Conservation (phyloP, 495 filamentous ascomycete species). For the Hypoxylon subgilvum region DNA sequence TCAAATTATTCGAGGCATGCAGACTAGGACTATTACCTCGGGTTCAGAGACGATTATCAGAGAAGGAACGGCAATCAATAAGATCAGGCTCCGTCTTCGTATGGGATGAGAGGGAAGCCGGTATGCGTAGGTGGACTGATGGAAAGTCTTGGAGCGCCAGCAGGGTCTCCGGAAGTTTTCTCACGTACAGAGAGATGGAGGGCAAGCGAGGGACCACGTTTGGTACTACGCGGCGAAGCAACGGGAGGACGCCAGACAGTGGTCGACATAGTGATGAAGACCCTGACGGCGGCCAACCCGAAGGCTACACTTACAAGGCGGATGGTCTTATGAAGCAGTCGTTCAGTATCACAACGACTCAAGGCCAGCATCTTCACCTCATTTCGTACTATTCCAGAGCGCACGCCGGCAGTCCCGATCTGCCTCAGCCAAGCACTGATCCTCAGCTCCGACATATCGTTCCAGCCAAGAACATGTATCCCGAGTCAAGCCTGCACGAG, state of each 20-base stretch:
- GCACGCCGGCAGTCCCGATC: constrained; percentile 65
- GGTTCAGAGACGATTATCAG: constrained; percentile 90
- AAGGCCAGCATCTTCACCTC: constrained; percentile 88
- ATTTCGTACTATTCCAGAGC: constrained; percentile 95
- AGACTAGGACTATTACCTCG: constrained; percentile 86
- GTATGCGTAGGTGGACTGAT: constrained; percentile 98
- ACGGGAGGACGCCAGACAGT: constrained; percentile 82
- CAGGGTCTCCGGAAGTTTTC: constrained; percentile 93
- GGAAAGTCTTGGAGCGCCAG: constrained; percentile 99
- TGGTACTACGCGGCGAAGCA: constrained; percentile 62
- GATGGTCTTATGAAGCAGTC: constrained; percentile 99
- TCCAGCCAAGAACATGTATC: constrained; percentile 91
- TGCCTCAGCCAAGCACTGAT: constrained; percentile 82
- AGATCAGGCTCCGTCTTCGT: constrained; percentile 96
- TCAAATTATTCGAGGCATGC: constrained; percentile 97
- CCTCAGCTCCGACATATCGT: constrained; percentile 80
- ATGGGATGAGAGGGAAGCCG: constrained; percentile 98
- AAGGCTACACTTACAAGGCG: constrained; percentile 96
- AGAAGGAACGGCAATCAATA: constrained; percentile 95
- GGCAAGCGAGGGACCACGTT: constrained; percentile 73
- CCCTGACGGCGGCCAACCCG: constrained; percentile 78
- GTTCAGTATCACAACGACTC: constrained; percentile 94
- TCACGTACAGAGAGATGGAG: constrained; percentile 98
- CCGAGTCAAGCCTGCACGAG: constrained; percentile 94
- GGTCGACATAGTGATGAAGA: constrained; percentile 79